Base-by-base conservation (phyloP, 495 filamentous ascomycete species). In the Schizothecium vesticola region DNA sequence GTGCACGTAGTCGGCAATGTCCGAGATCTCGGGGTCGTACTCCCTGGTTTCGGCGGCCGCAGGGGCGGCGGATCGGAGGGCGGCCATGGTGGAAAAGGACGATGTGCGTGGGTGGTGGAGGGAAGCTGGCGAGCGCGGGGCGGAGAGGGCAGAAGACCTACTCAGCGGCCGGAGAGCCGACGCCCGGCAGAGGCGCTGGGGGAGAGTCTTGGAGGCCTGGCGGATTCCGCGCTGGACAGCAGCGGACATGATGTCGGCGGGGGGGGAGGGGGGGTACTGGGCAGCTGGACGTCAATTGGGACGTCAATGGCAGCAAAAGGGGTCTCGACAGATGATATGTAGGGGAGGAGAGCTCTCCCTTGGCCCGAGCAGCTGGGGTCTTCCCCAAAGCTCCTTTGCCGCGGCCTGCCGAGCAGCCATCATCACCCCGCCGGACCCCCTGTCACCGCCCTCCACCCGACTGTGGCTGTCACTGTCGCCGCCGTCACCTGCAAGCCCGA, bases 1-100 rank as follows among this genome's bases (percentile, higher is more conserved):
- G 85, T 95, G 92, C 74, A 97, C 90, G 79, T 97, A 99, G 78
- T 84, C 86, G 24, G 95, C 94, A 83, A 98, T 95, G 75, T 97
- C 96, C 80, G 88, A 86, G 74, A 98, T 92, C 80, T 98, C 96
- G 65, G 90, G 88, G 76, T 99, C 95, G 76, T 91, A 94, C 71
- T 89, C 82, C 79, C 86, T 81, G 69, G 78, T 72, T 69, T 79
- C 75, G 56, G 85, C 78, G 63, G 85, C 74, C 10, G 71, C 62
- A 72, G 84, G 77, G 72, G 79, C 81, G 61, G 75, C 80, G 73
- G 85, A 87, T 74, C 82, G 81, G 61, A 83, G 80, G 21, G 83
- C 71, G 63, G 85, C 72, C 80, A 85, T 85, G 68, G 86, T 88
- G 65, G 86, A 88, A 76, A 89, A 89, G 74, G 65, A 74, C 43